These are phyloP conservation scores for Aristolochia californica DNA, from an alignment of 164 flowering plant genomes.

Conservation along the genomic window DNA sequence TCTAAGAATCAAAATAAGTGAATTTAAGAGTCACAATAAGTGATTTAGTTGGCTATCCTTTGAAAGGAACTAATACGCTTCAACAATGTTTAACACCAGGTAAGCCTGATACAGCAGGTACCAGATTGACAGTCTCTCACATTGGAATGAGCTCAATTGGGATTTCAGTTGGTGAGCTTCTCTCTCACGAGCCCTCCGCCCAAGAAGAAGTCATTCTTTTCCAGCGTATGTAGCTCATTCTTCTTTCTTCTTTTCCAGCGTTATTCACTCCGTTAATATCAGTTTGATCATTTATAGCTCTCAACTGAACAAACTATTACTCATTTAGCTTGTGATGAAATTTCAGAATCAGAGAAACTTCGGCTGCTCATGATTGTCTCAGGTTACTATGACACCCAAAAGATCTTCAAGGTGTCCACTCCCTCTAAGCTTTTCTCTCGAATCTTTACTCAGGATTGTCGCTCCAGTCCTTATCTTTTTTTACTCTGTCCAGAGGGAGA, in stretches of 20 bases:
- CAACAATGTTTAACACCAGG: constrained; percentile 22
- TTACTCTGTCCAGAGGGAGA: constrained; percentile 42
- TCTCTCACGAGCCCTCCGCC: constrained; percentile 30
- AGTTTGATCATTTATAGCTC: no score
- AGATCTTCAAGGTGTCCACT: constrained; percentile 51
- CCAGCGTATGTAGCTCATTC: constrained; percentile 33
- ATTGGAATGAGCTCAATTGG: constrained; percentile 72
- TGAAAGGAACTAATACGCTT: no score
- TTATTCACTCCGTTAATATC: background rate
- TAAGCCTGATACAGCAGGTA: constrained; percentile 26
- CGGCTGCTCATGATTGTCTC: constrained; percentile 53
- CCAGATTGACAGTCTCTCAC: constrained; percentile 24
- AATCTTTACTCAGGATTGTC: no score
- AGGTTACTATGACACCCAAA: constrained; percentile 48
- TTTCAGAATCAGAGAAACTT: constrained; percentile 50
- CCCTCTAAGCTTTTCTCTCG: background rate
- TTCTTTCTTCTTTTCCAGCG: background rate
- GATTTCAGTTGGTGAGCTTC: constrained; percentile 39
- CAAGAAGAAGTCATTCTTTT: constrained; percentile 34
- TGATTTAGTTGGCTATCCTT: no score
- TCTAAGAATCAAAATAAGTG: background rate
- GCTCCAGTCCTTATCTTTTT: no score
- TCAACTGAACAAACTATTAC: no score
- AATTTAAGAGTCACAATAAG: no score
- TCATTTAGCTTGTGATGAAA: constrained; percentile 1